phyloP scores from a whole-genome alignment of 805 yeast genomes.

The Starmerella cellae region DNA sequence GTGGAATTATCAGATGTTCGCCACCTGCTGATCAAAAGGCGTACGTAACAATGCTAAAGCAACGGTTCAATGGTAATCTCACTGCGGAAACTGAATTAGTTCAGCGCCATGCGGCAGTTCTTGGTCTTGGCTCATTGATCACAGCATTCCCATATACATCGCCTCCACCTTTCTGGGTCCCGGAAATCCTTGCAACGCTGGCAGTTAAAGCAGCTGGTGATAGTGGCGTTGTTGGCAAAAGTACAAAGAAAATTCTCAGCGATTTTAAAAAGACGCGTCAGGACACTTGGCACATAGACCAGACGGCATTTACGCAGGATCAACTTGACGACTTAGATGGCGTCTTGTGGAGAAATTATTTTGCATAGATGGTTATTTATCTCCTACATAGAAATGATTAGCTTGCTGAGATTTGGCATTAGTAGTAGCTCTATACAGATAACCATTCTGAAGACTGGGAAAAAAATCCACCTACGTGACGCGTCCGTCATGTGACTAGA shows the following conservation, averaged over 20 bases:
- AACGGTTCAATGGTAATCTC: slow-evolving; percentile 34
- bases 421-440: too few species aligned
- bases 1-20: slow-evolving; percentile 64
- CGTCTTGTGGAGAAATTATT: slow-evolving; percentile 82
- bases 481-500: too few species aligned
- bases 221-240: slow-evolving; percentile 65
- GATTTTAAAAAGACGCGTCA: slow-evolving; percentile 83
- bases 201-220: slow-evolving; percentile 60
- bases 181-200: slow-evolving; percentile 50
- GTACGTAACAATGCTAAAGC: slow-evolving; percentile 27
- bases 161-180: slow-evolving; percentile 89
- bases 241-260: slow-evolving; percentile 70
- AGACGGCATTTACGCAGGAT: slow-evolving; percentile 54
- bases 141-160: slow-evolving; percentile 81
- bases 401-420: too few species aligned
- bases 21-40: slow-evolving; percentile 32
- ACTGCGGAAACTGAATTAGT: slow-evolving; percentile 18
- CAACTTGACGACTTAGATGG: slow-evolving; percentile 90
- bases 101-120: slow-evolving; percentile 29
- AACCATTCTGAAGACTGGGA: too few species aligned
- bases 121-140: slow-evolving; percentile 79
- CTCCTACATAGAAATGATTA: too few species aligned
- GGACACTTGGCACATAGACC: slow-evolving; percentile 92
- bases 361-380: too few species aligned
- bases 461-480: too few species aligned